Conservation (phyloP, 441 rosid species). For the Jatropha multifida region DNA sequence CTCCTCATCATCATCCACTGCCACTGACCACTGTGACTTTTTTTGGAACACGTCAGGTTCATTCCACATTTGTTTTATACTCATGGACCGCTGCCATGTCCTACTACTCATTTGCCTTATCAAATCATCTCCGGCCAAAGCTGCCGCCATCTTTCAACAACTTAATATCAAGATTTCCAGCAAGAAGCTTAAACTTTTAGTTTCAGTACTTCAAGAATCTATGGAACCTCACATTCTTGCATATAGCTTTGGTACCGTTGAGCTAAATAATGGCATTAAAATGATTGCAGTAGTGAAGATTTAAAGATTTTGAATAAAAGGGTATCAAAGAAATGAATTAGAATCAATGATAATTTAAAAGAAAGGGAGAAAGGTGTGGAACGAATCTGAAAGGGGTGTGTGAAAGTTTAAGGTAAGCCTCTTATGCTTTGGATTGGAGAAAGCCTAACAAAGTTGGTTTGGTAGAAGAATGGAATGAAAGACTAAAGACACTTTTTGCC, state of each 20-base stretch:
- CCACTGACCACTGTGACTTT: constrained; percentile 20
- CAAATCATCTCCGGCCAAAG: constrained; percentile 17
- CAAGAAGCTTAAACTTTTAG: too few species aligned
- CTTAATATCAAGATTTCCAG: not conserved
- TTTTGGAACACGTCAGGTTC: constrained; percentile 34
- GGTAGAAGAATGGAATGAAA: too few species aligned
- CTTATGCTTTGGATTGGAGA: not conserved
- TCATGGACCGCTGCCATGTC: constrained; percentile 22
- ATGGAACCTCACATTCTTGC: too few species aligned
- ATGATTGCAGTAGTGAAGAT: not conserved
- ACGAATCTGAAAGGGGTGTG: constrained; percentile 7
- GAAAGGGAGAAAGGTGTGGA: not conserved
- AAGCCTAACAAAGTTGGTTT: too few species aligned
- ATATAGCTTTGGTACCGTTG: too few species aligned
- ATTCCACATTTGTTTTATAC: constrained; percentile 36
- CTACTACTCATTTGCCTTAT: constrained; percentile 4
- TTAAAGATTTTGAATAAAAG: not conserved
- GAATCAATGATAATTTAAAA: not conserved
- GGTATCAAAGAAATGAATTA: constrained; percentile 7
- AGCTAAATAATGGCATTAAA: not conserved
- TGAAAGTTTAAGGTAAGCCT: not conserved
- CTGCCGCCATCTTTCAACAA: constrained; percentile 11
- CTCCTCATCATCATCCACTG: constrained; percentile 28
- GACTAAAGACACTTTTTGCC: too few species aligned
- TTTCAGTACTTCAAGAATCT: too few species aligned